These are phyloP conservation scores for Umbilicaria muhlenbergii DNA, from an alignment of 495 filamentous ascomycete genomes.

Conservation along the genomic window DNA sequence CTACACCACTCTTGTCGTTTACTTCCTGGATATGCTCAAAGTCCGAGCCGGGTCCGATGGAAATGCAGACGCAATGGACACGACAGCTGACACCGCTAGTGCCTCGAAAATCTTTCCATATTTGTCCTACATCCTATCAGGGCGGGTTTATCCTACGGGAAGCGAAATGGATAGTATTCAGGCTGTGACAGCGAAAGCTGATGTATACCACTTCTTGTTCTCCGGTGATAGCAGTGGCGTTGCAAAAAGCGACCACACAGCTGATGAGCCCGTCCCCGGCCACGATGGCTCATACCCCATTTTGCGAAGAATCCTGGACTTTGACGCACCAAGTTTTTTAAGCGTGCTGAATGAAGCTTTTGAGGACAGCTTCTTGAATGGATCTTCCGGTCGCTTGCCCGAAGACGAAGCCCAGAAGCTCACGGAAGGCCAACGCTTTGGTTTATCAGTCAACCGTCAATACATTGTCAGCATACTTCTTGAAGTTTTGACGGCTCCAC, in stretches of 20 bases:
- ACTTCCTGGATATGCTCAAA: conserved; percentile 62
- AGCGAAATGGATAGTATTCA: conserved; percentile 50
- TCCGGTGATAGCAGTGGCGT: conserved; percentile 54
- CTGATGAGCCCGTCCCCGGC: conserved; percentile 30
- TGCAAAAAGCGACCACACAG: conserved; percentile 42
- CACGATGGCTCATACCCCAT: conserved; percentile 63
- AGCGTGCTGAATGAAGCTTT: conserved; percentile 96
- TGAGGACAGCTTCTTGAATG: conserved; percentile 85
- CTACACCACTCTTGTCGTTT: conserved; percentile 78
- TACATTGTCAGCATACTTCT: conserved; percentile 78
- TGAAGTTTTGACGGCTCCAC: conserved; percentile 63
- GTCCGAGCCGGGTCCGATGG: conserved; percentile 19
- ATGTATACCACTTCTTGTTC: conserved; percentile 85
- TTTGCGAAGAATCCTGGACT: conserved; percentile 68
- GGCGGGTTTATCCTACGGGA: conserved; percentile 79
- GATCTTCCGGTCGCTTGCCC: conserved; percentile 39
- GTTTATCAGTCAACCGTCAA: conserved; percentile 70
- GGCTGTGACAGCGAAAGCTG: conserved; percentile 60
- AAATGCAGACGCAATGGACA: conserved; percentile 16
- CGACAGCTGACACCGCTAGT: conserved; percentile 26
- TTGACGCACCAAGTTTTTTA: conserved; percentile 80
- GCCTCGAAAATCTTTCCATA: conserved; percentile 91
- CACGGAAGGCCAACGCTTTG: conserved; percentile 48
- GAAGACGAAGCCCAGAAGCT: conserved; percentile 34
- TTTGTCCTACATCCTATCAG: conserved; percentile 81